A percentile compares a stretch with the other conserved stretches of the same genome.
phyloP scores from a whole-genome alignment of 1,284 basidiomycete species.

The Clitocybe nebularis region DNA sequence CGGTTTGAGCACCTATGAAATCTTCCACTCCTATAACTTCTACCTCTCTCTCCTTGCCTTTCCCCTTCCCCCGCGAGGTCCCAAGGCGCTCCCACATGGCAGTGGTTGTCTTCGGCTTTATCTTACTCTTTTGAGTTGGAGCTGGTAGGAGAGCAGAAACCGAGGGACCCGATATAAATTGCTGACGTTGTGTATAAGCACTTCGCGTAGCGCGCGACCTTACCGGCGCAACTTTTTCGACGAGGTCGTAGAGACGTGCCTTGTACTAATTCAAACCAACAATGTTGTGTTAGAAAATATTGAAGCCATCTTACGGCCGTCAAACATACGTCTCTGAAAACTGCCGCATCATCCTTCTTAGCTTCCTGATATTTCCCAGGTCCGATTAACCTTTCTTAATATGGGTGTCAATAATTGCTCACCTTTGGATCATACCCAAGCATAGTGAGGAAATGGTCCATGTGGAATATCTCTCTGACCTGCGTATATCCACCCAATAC shows the following conservation, averaged over 20 bases:
- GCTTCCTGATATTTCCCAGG: too few species aligned
- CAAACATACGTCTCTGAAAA: slow-evolving; percentile 65
- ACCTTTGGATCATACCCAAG: slow-evolving; percentile 74
- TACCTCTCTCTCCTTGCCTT: slow-evolving; percentile 7
- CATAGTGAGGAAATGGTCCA: slow-evolving; percentile 75
- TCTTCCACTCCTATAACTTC: background rate
- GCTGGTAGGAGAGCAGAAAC: slow-evolving; percentile 19
- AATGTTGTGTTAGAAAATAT: slow-evolving; percentile 13
- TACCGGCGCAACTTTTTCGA: slow-evolving; percentile 42
- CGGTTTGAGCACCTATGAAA: background rate
- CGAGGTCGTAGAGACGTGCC: slow-evolving; percentile 50
- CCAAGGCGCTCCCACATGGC: slow-evolving; percentile 24
- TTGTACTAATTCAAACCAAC: slow-evolving; percentile 56
- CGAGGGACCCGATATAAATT: slow-evolving; percentile 27
- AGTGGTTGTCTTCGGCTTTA: slow-evolving; percentile 14
- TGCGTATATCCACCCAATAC: slow-evolving; percentile 26
- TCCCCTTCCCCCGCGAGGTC: slow-evolving; percentile 12
- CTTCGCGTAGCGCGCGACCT: slow-evolving; percentile 63
- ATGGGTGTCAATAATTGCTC: slow-evolving; percentile 20
- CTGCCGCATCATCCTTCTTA: slow-evolving; percentile 68
- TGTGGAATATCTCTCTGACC: slow-evolving; percentile 83
- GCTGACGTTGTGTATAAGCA: slow-evolving; percentile 51
- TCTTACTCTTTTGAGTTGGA: slow-evolving; percentile 18
- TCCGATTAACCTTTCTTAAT: too few species aligned
- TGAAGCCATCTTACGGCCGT: slow-evolving; percentile 3